Evolutionary conservation across 495 filamentous ascomycete genomes (phyloP), one percentile per base, ranked within the genome.

Genomic region (Hyaloscypha variabilis): DNA sequence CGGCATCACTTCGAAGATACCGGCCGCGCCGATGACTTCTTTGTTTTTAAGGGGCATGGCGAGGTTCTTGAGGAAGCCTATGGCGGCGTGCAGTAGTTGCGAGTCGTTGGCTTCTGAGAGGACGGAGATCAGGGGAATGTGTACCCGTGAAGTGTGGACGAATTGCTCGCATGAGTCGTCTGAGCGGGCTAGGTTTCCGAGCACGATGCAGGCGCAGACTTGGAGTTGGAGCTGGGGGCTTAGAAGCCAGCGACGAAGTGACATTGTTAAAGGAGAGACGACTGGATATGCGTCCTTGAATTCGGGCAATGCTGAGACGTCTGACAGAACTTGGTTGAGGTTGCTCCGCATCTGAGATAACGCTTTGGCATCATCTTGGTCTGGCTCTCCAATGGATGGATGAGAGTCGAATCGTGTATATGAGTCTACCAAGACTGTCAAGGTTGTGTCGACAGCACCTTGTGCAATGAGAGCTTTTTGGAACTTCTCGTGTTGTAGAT

Each of bases 61-160:
- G 2, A 94, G 80, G 69, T 95, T 94, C 71, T 91, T 94, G 60
- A 93, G 77, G 68, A 93, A 91, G n/a, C 89, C 84, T 8, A 92
- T 79, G 5, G 81, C 78, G 10, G 89, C 83, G 73, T 92, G 90
- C 3, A 90, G 77, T 0, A 91, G 81, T 28, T 87, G 83, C 0
- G 75, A 65, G 67, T 80, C 69, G 39, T 62, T 66, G 23, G 75
- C 57, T 5, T 63, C 39, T 1, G 54, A 60, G 23, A 74, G 56
- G 30, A 71, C 39, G 10, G 31, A 39, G 42, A 68, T 74, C 8
- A 94, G 73, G 2, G 83, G 77, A 10, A 76, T 72, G 60, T 90
- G 87, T 6, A 92, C 78, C 6, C 78, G 75, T 11, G 78, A 68
- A 2, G 81, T 73, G 17, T 77, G 76, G 6, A 91, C 83, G 60